These are phyloP conservation scores for Cryptococcus depauperatus DNA, from an alignment of 1,284 basidiomycete species.

Conservation along the genomic window DNA sequence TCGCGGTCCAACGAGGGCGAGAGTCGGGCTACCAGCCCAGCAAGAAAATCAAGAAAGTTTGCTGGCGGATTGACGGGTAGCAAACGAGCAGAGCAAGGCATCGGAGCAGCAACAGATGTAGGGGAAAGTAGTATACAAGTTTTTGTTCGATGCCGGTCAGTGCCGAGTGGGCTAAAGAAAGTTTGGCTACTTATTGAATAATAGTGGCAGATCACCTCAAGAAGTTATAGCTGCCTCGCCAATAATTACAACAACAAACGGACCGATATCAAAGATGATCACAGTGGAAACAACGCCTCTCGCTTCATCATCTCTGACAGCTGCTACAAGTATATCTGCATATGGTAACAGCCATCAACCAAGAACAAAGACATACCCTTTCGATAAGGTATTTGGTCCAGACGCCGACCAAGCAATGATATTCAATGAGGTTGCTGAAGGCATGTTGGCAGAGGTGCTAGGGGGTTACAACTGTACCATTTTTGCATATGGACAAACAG, in stretches of 20 bases:
- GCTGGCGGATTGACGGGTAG: slow-evolving; percentile 3
- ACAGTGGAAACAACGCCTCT: slow-evolving; percentile 60
- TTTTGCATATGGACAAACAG: slow-evolving; percentile 98
- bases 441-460: slow-evolving; percentile 87
- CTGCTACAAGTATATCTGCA: slow-evolving; percentile 50
- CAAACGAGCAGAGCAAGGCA: slow-evolving; percentile 8
- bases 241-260: slow-evolving; percentile 66
- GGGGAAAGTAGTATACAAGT: slow-evolving; percentile 70
- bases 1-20: slow-evolving; percentile 16
- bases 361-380: slow-evolving; percentile 72
- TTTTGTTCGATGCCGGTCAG: slow-evolving; percentile 73
- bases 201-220: slow-evolving; percentile 56
- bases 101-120: slow-evolving; percentile 12
- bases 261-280: slow-evolving; percentile 63
- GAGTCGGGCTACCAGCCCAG: slow-evolving; percentile 18
- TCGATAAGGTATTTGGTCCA: slow-evolving; percentile 89
- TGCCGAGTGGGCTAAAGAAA: slow-evolving; percentile 2
- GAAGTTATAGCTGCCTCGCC: slow-evolving; percentile 74
- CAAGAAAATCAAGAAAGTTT: slow-evolving; percentile 9
- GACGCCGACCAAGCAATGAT: slow-evolving; percentile 94
- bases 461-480: slow-evolving; percentile 96
- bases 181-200: too few relatives aligned
- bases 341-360: slow-evolving; percentile 40
- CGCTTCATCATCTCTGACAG: slow-evolving; percentile 21
- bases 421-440: slow-evolving; percentile 86